Base-by-base conservation (phyloP, 2,329 filamentous ascomycete species). In the Ophiocordyceps sinensis region DNA sequence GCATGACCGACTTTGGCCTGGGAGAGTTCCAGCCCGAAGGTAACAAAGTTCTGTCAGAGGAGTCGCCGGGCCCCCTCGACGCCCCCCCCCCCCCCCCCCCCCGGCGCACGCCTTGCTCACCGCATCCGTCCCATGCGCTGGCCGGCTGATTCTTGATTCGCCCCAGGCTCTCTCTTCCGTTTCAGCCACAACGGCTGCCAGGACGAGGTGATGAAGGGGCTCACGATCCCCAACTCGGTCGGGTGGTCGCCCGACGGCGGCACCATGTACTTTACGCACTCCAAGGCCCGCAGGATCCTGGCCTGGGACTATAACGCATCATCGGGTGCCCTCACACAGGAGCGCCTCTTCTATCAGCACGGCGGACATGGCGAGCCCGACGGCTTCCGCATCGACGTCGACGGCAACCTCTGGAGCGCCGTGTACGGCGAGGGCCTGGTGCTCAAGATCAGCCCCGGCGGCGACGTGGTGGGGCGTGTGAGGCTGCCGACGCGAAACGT, bases 381-480 rank as follows among this genome's bases (percentile, higher is more conserved):
- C 60, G 88, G 88, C 2, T 88, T 89, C 62, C 79, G 81, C 46
- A 74, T 93, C 53, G 88, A 95, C 55, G 73, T 71, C 36, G 77
- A 93, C 41, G 87, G 86, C n/a, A 81, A 82, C 63, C 70, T 94
- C 53, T 95, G 89, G 88, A 79, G 83, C 45, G 84, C 85, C 8
- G 69, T 91, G n/a, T 91, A 85, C 55, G 86, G 86, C 41, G 83
- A 82, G 46, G 68, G 74, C 44, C 74, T 77, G 45, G 84, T 94
- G 21, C 64, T 94, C 48, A 77, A 82, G 57, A 80, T 94, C 53
- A 76, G 73, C 38, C 75, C 78, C 5, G 60, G 71, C 39, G 86
- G 85, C 3, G 65, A 78, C 52, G 62, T 94, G 28, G 67, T 88
- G 5, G 86, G 84, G 7, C 75, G 86, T 63, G 70, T 95, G 47